These are phyloP conservation scores for Leucocoprinus leucothites DNA, from an alignment of 768 basidiomycete genomes.

Conservation along the genomic window DNA sequence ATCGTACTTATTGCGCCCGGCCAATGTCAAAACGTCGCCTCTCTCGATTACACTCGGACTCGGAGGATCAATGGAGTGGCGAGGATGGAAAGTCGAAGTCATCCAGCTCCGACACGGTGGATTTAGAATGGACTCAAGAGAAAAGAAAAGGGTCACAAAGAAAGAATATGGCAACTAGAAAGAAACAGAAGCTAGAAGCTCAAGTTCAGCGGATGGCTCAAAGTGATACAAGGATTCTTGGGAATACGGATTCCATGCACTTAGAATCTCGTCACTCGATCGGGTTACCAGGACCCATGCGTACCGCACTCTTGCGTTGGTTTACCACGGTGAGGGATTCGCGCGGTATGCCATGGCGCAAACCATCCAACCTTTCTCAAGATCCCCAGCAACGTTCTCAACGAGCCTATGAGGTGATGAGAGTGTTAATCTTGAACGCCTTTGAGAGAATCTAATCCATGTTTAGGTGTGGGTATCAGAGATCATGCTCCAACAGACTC, in stretches of 20 bases:
- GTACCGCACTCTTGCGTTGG: conserved; percentile 61
- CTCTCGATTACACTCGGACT: conserved; percentile 16
- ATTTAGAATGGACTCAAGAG: conserved; percentile 20
- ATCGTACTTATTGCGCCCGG: neutral
- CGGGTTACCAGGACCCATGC: conserved; percentile 34
- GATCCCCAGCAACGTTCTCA: conserved; percentile 65
- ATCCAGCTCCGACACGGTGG: conserved; percentile 14
- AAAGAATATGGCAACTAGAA: neutral
- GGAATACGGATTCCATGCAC: conserved; percentile 28
- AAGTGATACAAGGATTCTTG: conserved; percentile 14
- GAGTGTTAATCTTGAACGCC: neutral
- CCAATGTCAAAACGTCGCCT: conserved; percentile 22
- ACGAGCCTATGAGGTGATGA: conserved; percentile 82
- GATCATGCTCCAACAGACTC: conserved; percentile 97
- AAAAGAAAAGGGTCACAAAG: neutral
- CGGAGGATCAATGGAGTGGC: conserved; percentile 19
- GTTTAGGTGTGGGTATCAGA: conserved; percentile 84
- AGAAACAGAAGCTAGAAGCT: conserved; percentile 9
- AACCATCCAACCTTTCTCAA: conserved; percentile 55
- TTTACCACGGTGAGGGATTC: conserved; percentile 61
- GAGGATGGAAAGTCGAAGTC: conserved; percentile 7
- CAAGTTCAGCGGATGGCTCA: conserved; percentile 5
- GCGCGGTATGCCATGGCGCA: conserved; percentile 93
- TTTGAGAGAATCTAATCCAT: neutral
- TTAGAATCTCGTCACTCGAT: conserved; percentile 48